Base-by-base conservation (phyloP, 805 yeast genomes). In the Saccharomycodes ludwigii region DNA sequence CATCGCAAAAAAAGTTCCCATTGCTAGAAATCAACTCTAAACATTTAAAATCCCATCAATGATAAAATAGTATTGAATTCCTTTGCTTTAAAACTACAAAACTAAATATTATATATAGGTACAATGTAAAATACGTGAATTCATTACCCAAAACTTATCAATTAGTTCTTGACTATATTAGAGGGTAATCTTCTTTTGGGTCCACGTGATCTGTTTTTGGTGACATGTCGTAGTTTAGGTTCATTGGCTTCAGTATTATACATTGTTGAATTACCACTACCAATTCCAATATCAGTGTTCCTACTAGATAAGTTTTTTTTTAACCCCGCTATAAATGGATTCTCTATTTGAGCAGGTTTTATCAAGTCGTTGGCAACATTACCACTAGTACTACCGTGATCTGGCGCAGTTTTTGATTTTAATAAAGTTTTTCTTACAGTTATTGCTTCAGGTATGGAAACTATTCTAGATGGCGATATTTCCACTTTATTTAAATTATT, bases 111-210 rank as follows among this genome's bases (percentile, higher is more conserved):
- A n/a, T n/a, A n/a, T n/a, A n/a, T n/a, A n/a, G n/a, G n/a, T n/a
- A n/a, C n/a, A n/a, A n/a, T n/a, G n/a, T n/a, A n/a, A n/a, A n/a
- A n/a, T n/a, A n/a, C n/a, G n/a, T n/a, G n/a, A n/a, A n/a, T n/a
- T n/a, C n/a, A n/a, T n/a, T n/a, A n/a, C n/a, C n/a, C n/a, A n/a
- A n/a, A n/a, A n/a, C n/a, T n/a, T n/a, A n/a, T n/a, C n/a, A n/a
- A n/a, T n/a, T n/a, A n/a, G n/a, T n/a, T n/a, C n/a, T n/a, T n/a
- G n/a, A n/a, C n/a, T n/a, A n/a, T 18, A 16, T 15, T n/a, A 13
- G 41, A 43, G 2, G 65, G 67, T n/a, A 53, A 41, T 31, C 59
- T 47, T 35, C 66, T 42, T 33, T 48, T 58, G 14, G 63, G 65
- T 2, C 63, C 65, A 13, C 49, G 49, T 6, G 61, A 40, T 33